A percentile compares a stretch with the other conserved stretches of the same genome.
Conservation (phyloP, 805 yeast genomes). For the Ogataea wickerhamii region DNA sequence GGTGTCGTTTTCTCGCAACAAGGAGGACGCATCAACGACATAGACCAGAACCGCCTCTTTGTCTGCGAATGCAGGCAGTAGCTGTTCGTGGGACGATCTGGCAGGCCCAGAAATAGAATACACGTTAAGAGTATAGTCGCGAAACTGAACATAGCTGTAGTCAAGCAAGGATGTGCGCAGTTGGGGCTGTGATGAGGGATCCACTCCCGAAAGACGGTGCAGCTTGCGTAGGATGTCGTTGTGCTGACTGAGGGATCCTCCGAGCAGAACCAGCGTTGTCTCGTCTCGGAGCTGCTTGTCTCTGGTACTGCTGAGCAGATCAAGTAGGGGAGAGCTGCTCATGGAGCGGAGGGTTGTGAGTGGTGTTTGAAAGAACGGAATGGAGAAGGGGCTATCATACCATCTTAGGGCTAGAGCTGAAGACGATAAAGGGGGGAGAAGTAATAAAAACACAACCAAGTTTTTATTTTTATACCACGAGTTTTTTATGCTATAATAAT, state of each 20-base stretch:
- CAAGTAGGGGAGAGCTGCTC: constrained; percentile 9
- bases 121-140: constrained; percentile 7
- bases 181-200: background rate
- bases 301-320: constrained; percentile 8
- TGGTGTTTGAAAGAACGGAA: too few relatives aligned
- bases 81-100: background rate
- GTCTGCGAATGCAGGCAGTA: constrained; percentile 4
- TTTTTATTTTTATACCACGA: too few relatives aligned
- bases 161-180: constrained; percentile 1
- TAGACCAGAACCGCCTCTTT: constrained; percentile 4
- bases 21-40: constrained; percentile 4
- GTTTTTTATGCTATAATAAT: too few relatives aligned
- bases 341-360: too few relatives aligned
- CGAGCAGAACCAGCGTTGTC: constrained; percentile 9
- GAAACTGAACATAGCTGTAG: constrained; percentile 7
- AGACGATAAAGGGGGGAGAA: too few relatives aligned
- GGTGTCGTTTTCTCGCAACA: background rate
- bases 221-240: constrained; percentile 4
- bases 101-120: constrained; percentile 10
- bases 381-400: too few relatives aligned
- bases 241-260: constrained; percentile 8
- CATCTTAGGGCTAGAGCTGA: too few relatives aligned
- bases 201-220: background rate
- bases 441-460: too few relatives aligned
- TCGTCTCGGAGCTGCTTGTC: constrained; percentile 3